phyloP scores from a whole-genome alignment of 2,329 filamentous ascomycete species.

The Elsinoe fawcettii region DNA sequence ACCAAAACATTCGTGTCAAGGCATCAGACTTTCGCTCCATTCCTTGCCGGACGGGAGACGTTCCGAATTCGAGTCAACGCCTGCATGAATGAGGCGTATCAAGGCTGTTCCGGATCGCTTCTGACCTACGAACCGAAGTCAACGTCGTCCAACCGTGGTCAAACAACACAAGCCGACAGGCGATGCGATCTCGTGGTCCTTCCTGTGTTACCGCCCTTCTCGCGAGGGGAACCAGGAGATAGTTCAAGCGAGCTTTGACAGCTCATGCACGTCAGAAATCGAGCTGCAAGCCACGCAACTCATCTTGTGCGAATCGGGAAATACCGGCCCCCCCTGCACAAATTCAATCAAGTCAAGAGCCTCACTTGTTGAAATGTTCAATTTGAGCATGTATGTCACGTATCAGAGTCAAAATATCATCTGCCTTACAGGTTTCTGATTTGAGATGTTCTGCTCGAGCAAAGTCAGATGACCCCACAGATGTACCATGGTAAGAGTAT shows the following conservation, averaged over 20 bases:
- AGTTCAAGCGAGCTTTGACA: background rate
- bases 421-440: no score
- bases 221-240: background rate
- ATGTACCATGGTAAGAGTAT: background rate
- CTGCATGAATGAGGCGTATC: slow-evolving; percentile 5
- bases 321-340: background rate
- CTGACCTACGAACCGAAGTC: background rate
- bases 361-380: background rate
- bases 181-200: background rate
- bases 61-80: slow-evolving; percentile 8
- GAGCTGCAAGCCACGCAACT: background rate
- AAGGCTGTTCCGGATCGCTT: background rate
- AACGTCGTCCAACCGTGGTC: background rate
- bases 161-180: background rate
- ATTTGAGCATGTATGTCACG: background rate
- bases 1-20: slow-evolving; percentile 3
- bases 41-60: background rate
- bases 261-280: slow-evolving; percentile 3
- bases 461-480: background rate
- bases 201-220: background rate
- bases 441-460: background rate
- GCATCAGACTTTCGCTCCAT: background rate
- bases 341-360: background rate
- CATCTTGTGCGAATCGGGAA: background rate
- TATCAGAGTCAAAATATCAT: background rate